These are phyloP conservation scores for Pyrus bretschneideri DNA, from an alignment of 306 rosid species.

Conservation along the genomic window DNA sequence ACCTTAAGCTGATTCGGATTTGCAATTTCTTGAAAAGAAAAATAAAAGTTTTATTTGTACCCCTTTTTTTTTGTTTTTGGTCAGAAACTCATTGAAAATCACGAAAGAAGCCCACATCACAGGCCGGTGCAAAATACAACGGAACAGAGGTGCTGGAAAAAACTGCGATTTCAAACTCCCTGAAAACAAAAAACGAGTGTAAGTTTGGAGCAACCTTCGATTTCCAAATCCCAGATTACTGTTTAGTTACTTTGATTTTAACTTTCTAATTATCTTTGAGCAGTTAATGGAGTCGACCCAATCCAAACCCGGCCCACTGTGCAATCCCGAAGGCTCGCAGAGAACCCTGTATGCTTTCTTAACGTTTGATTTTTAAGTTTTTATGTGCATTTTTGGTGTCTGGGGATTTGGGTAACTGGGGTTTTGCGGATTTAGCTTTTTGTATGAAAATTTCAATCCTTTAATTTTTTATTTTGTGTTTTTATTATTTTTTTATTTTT, in stretches of 20 bases:
- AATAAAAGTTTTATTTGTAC: too few relatives aligned
- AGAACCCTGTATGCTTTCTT: constrained; percentile 49
- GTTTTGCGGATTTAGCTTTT: background rate
- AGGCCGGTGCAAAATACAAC: too few relatives aligned
- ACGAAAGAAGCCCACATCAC: too few relatives aligned
- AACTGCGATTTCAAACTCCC: too few relatives aligned
- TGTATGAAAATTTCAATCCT: background rate
- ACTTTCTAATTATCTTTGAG: background rate
- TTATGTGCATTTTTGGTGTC: background rate
- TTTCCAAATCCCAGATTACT: background rate
- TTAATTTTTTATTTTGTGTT: background rate
- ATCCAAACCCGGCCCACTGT: constrained; percentile 15
- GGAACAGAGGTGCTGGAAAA: too few relatives aligned
- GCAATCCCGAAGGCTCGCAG: constrained; percentile 35
- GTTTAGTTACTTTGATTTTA: background rate
- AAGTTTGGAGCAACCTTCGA: background rate
- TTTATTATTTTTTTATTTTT: too few relatives aligned
- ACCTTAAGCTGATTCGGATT: too few relatives aligned
- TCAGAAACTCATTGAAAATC: too few relatives aligned
- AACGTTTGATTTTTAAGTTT: background rate
- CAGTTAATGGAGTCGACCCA: constrained; percentile 32
- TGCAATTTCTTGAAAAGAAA: too few relatives aligned
- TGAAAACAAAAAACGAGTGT: background rate
- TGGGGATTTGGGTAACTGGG: background rate
- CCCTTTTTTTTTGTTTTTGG: too few relatives aligned